Percentiles rank a stretch among this genome's conserved stretches.
Evolutionary conservation across 345 rosid genomes (phyloP).

Genomic region (Arabis alpina): DNA sequence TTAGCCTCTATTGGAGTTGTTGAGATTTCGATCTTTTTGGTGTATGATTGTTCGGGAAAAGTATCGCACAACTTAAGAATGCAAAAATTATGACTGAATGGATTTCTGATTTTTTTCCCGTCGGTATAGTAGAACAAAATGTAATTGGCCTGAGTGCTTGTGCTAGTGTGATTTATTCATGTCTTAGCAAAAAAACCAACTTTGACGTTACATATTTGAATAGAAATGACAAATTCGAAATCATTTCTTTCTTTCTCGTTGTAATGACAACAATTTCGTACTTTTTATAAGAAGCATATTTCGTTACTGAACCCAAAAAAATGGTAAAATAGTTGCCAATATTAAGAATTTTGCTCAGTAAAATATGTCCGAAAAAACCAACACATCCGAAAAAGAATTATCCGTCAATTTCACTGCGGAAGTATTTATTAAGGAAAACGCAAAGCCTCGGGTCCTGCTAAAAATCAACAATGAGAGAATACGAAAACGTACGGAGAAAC

Average conservation of each 20-base stretch:
- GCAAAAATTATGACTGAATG: no score
- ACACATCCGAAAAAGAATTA: conserved; percentile 24
- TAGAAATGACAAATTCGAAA: neutral
- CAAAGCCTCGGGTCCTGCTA: conserved; percentile 31
- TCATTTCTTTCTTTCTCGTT: neutral
- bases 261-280: neutral
- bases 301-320: neutral
- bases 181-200: no score
- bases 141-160: no score
- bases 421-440: conserved; percentile 27
- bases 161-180: no score
- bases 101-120: no score
- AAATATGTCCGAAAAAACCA: conserved; percentile 4
- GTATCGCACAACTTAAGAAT: no score
- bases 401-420: conserved; percentile 43
- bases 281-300: no score
- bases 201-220: no score
- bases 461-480: conserved; percentile 52
- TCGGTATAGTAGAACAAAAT: no score
- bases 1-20: no score
- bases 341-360: conserved; percentile 1
- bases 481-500: conserved; percentile 17
- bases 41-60: no score
- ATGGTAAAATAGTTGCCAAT: neutral
- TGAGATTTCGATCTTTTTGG: no score